phyloP scores from a whole-genome alignment of 2,329 filamentous ascomycete species.

The Chrysoporthe puriensis region DNA sequence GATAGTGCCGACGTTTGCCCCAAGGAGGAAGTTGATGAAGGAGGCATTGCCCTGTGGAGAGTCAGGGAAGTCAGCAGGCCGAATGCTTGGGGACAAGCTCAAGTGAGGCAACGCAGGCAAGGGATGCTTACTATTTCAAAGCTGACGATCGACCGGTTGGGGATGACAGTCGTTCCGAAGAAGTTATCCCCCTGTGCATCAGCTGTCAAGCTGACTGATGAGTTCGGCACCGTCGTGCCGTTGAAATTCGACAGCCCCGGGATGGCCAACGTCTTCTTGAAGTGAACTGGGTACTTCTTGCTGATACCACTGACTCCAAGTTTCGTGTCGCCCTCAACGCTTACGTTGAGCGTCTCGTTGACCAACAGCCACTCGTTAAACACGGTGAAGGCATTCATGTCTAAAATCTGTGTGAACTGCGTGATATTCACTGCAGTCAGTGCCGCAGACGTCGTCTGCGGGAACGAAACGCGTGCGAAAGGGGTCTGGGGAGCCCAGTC shows the following conservation, averaged over 20 bases:
- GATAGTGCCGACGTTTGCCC: constrained; percentile 55
- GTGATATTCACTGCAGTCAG: constrained; percentile 56
- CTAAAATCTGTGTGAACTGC: constrained; percentile 50
- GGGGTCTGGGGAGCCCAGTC: constrained; percentile 50
- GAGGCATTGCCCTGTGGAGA: constrained; percentile 61
- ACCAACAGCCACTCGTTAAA: constrained; percentile 60
- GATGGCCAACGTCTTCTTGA: constrained; percentile 58
- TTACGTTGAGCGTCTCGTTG: constrained; percentile 54
- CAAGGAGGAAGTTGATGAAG: constrained; percentile 61
- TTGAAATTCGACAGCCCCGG: constrained; percentile 59
- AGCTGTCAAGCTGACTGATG: constrained; percentile 48
- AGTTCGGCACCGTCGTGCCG: constrained; percentile 56
- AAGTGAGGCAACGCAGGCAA: neutral
- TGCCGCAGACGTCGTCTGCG: constrained; percentile 52
- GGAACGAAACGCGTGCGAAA: constrained; percentile 57
- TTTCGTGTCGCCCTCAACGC: constrained; percentile 55
- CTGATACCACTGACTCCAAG: constrained; percentile 55
- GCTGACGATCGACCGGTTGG: constrained; percentile 66
- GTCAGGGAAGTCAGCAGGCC: neutral
- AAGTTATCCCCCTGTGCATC: constrained; percentile 61
- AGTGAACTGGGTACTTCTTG: constrained; percentile 53
- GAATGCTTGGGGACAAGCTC: neutral
- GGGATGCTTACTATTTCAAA: constrained; percentile 60
- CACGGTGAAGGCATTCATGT: constrained; percentile 53
- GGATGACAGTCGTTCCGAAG: constrained; percentile 60